Percentiles rank a stretch among this genome's conserved stretches.
These are phyloP conservation scores for Thermothelomyces thermophilus DNA, from an alignment of 2,329 filamentous ascomycete species.

Conservation along the genomic window DNA sequence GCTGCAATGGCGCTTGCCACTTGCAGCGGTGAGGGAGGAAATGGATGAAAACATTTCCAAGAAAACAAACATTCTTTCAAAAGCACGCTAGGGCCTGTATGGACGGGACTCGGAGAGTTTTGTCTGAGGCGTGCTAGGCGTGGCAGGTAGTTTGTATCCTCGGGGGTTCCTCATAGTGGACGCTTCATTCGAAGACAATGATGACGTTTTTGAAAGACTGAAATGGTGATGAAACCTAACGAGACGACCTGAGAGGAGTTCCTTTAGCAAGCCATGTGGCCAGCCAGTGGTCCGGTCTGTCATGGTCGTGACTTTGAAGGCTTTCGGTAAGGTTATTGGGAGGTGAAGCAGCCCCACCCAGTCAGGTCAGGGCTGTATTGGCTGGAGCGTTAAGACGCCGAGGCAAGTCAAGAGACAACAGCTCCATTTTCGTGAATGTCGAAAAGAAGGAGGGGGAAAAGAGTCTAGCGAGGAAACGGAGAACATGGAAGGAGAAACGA, in stretches of 20 bases:
- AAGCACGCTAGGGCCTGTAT: constrained; percentile 1
- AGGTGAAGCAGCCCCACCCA: background rate
- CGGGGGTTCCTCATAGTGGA: too few relatives aligned
- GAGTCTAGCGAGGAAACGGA: background rate
- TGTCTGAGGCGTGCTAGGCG: constrained; percentile 2
- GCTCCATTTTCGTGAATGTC: background rate
- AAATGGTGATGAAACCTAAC: background rate
- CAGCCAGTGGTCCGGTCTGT: too few relatives aligned
- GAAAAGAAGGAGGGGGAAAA: background rate
- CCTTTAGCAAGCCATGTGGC: too few relatives aligned
- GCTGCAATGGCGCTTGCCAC: constrained; percentile 14
- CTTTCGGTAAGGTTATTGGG: background rate
- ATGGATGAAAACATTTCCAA: constrained; percentile 4
- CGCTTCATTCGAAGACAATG: constrained; percentile 7
- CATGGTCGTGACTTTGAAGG: background rate
- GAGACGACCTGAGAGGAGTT: background rate
- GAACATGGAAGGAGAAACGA: background rate
- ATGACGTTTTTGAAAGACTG: background rate
- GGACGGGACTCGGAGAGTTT: background rate
- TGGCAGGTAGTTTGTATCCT: constrained; percentile 9
- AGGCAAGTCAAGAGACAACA: background rate
- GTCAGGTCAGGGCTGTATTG: background rate
- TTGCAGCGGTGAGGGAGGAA: constrained; percentile 4
- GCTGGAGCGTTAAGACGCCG: background rate
- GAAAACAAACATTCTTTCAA: constrained; percentile 6